These are phyloP conservation scores for Aureoboletus auriporus DNA, from an alignment of 768 basidiomycete species.

Conservation along the genomic window DNA sequence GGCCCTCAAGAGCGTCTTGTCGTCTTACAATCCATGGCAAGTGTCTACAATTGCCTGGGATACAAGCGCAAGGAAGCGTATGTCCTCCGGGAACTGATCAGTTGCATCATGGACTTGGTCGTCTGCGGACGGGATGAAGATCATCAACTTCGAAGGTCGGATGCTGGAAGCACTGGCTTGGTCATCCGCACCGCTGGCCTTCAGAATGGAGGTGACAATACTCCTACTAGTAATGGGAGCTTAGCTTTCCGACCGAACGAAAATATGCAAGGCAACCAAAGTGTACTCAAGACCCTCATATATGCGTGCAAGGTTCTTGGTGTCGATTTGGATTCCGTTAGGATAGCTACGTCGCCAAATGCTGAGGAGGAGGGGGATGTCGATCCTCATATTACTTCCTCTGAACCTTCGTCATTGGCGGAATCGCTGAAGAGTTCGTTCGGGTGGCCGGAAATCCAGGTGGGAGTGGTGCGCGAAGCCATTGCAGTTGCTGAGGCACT, in stretches of 20 bases:
- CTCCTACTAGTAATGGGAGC: constrained; percentile 37
- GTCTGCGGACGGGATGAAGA: constrained; percentile 82
- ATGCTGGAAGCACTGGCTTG: constrained; percentile 37
- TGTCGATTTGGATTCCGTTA: constrained; percentile 72
- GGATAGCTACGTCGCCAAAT: constrained; percentile 35
- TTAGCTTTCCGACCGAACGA: constrained; percentile 75
- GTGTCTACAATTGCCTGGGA: constrained; percentile 75
- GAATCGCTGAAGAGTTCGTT: constrained; percentile 46
- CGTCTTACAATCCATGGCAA: constrained; percentile 65
- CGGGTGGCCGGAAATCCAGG: constrained; percentile 95
- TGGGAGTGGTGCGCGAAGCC: constrained; percentile 90
- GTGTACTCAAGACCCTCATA: constrained; percentile 70
- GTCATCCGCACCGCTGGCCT: constrained; percentile 45
- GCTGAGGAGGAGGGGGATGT: constrained; percentile 20
- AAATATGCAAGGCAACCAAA: constrained; percentile 74
- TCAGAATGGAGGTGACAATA: constrained; percentile 23
- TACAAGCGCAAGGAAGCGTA: constrained; percentile 88
- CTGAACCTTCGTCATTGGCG: constrained; percentile 41
- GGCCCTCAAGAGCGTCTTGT: constrained; percentile 71
- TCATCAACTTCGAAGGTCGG: constrained; percentile 41
- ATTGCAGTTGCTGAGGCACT: constrained; percentile 88
- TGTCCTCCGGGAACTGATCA: constrained; percentile 80
- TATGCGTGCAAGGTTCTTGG: constrained; percentile 78
- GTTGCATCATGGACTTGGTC: constrained; percentile 78
- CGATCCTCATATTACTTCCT: constrained; percentile 5